Evolutionary conservation across 2,329 filamentous ascomycete genomes (phyloP).

Genomic region (Pseudogymnoascus sp.): DNA sequence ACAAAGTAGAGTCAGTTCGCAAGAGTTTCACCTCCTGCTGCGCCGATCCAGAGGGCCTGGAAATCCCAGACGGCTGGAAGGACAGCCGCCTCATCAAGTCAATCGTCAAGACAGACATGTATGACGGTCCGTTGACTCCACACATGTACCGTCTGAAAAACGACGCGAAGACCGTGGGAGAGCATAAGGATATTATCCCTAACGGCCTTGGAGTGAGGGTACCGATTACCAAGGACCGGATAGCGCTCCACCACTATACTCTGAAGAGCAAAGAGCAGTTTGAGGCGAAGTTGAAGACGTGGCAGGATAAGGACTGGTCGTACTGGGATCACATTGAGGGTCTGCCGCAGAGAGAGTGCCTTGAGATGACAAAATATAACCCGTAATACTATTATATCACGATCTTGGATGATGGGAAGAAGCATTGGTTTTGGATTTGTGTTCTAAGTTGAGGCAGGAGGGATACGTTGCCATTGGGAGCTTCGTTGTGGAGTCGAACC

Average conservation of each 20-base stretch:
- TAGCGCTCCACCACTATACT: conserved; percentile 30
- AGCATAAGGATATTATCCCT: conserved; percentile 21
- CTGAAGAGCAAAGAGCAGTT: conserved; percentile 29
- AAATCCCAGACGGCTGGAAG: conserved; percentile 15
- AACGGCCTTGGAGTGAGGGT: conserved; percentile 19
- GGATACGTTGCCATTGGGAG: neutral
- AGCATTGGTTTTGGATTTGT: too few relatives aligned
- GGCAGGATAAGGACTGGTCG: conserved; percentile 20
- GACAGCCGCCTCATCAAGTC: conserved; percentile 29
- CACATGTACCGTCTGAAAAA: conserved; percentile 21
- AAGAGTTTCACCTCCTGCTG: conserved; percentile 27
- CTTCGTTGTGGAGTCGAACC: too few relatives aligned
- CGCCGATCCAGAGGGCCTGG: conserved; percentile 16
- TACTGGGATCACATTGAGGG: conserved; percentile 25
- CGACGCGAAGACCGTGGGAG: conserved; percentile 22
- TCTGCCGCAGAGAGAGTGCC: conserved; percentile 21
- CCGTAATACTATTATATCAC: conserved; percentile 4
- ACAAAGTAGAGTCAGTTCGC: conserved; percentile 21
- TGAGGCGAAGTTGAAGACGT: conserved; percentile 24
- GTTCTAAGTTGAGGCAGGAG: conserved; percentile 3
- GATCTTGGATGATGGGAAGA: too few relatives aligned
- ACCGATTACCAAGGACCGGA: conserved; percentile 25
- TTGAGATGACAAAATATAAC: conserved; percentile 22
- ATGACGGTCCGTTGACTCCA: conserved; percentile 17
- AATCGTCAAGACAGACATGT: conserved; percentile 26